Evolutionary conservation across 495 filamentous ascomycete species (phyloP).

Genomic region (Penicillium fimorum): DNA sequence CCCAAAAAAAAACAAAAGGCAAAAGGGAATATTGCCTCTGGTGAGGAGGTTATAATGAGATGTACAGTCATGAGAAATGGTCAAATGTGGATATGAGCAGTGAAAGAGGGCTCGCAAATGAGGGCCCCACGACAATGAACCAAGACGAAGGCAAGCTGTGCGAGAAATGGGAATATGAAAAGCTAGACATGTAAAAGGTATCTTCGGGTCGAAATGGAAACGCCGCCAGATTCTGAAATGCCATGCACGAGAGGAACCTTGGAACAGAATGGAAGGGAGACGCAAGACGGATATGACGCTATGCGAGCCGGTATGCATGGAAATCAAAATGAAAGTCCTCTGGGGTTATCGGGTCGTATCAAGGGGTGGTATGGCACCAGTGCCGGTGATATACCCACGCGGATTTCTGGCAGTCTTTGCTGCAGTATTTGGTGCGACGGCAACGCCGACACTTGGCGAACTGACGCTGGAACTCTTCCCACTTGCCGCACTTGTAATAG

Average conservation of each 20-base stretch:
- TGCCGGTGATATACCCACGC: conserved; percentile 97
- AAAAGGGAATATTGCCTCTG: conserved; percentile 7
- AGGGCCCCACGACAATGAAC: conserved; percentile 2
- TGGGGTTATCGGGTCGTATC: conserved; percentile 35
- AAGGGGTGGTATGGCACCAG: conserved; percentile 83
- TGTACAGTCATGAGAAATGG: conserved; percentile 13
- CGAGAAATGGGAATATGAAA: conserved; percentile 16
- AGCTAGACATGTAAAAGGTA: conserved; percentile 42
- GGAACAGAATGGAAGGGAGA: conserved; percentile 25
- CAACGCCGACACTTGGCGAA: conserved; percentile 98
- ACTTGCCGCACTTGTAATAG: conserved; percentile 95
- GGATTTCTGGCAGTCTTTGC: conserved; percentile 98
- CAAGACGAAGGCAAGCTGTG: conserved; percentile 14
- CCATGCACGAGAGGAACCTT: conserved; percentile 41
- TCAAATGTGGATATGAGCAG: conserved; percentile 29
- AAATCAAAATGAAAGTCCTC: conserved; percentile 32
- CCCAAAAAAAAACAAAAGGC: background rate
- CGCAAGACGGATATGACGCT: conserved; percentile 40
- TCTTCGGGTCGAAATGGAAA: conserved; percentile 44
- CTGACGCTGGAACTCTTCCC: conserved; percentile 93
- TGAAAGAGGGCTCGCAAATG: conserved; percentile 15
- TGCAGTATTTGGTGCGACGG: conserved; percentile 97
- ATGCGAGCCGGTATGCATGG: conserved; percentile 49
- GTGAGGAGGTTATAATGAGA: conserved; percentile 1
- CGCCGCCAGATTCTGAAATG: conserved; percentile 46